A percentile compares a stretch with the other conserved stretches of the same genome.
Evolutionary conservation across 2,329 filamentous ascomycete species (phyloP).

Genomic region (Lecanosticta acicola): DNA sequence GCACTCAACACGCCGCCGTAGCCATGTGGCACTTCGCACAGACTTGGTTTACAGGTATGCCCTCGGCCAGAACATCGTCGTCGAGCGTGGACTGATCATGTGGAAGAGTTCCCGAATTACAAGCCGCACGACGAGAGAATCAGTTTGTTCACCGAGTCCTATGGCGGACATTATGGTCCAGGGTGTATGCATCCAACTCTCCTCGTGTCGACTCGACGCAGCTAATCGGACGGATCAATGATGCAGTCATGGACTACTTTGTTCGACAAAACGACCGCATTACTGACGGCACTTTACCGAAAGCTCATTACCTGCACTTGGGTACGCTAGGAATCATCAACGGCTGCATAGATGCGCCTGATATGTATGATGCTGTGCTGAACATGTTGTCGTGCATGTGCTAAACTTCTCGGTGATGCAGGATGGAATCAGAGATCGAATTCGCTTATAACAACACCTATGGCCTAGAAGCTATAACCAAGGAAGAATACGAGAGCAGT

Average conservation of each 20-base stretch:
- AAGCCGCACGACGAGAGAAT: conserved; percentile 47
- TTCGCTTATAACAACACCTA: conserved; percentile 55
- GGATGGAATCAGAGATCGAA: conserved; percentile 24
- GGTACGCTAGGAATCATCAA: conserved; percentile 55
- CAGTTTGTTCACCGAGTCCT: conserved; percentile 64
- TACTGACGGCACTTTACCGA: conserved; percentile 41
- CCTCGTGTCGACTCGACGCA: too few species aligned
- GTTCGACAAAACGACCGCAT: conserved; percentile 54
- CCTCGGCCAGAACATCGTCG: too few species aligned
- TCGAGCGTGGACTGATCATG: too few species aligned
- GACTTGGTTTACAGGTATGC: conserved; percentile 45
- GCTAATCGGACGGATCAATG: conserved; percentile 36
- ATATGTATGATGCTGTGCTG: too few species aligned
- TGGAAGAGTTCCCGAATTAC: conserved; percentile 32
- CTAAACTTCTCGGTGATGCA: too few species aligned
- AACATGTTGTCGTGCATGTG: too few species aligned
- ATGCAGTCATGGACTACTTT: conserved; percentile 53
- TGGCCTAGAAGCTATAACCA: conserved; percentile 48
- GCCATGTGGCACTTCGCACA: conserved; percentile 61
- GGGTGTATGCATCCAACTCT: too few species aligned
- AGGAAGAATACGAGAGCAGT: conserved; percentile 34
- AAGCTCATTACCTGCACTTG: conserved; percentile 36
- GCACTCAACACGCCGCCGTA: conserved; percentile 28
- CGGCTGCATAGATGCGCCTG: conserved; percentile 50
- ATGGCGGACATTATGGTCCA: conserved; percentile 49